Base-by-base conservation (phyloP, 257 asterid species). In the Ophiorrhiza pumila region DNA sequence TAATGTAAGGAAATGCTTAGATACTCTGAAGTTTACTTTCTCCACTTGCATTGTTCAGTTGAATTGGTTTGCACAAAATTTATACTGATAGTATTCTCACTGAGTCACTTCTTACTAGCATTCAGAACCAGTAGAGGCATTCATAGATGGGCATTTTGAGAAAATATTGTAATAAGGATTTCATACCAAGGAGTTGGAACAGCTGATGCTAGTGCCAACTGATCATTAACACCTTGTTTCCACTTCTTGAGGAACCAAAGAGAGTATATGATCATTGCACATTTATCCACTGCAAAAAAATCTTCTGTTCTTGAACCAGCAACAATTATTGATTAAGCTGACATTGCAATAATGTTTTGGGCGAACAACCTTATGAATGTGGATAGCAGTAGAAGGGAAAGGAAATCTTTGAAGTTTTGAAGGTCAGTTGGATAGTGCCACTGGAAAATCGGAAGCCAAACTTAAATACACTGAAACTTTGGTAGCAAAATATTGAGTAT, bases 241-340 rank as follows among this genome's bases (percentile, higher is more conserved):
- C 68, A 71, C 55, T 43, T 58, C 68, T 71, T 71, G n/a, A 43
- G 14, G 41, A 71, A 67, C 68, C 76, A 71, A 59, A 71, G 69
- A 18, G 69, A 59, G 69, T 71, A 71, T 7, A 59, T 31, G 35
- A 71, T 58, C 76, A 71, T 71, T 12, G 47, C 59, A 71, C 32
- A 29, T 59, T 71, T 2, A 12, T 13, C 23, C 6, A 4, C 20
- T 25, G 56, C 56, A 37, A n/a, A 55, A 15, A n/a, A 7, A 53
- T n/a, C 2, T 55, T 23, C 25, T 55, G 17, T 14, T 4, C 25
- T 0, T n/a, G 10, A 23, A 23, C 10, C 60, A 23, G 25, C 60
- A n/a, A n/a, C n/a, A n/a, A 53, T 4, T 50, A n/a, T 15, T n/a
- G 32, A 8, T 53, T 23, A 25, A 8, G 3, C 31, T 55, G 0